phyloP scores from a whole-genome alignment of 2,329 filamentous ascomycete species.

The Sarocladium brachiariae region DNA sequence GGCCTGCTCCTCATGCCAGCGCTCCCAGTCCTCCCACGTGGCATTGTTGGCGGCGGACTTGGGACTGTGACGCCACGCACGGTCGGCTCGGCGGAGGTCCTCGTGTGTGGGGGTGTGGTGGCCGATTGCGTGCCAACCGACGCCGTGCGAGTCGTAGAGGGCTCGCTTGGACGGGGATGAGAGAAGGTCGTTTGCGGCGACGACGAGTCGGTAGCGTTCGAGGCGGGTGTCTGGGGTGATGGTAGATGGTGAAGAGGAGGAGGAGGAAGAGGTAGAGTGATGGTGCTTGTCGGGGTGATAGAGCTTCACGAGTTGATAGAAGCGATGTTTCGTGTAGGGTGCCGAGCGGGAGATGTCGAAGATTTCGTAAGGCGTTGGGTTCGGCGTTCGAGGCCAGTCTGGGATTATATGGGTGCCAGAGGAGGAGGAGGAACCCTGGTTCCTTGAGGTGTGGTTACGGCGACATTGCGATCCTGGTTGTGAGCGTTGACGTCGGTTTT shows the following conservation, averaged over 20 bases:
- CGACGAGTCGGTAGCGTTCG: slow-evolving; percentile 85
- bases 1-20: slow-evolving; percentile 53
- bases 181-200: slow-evolving; percentile 82
- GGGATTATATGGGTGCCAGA: background rate
- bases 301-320: slow-evolving; percentile 87
- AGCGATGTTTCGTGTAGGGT: slow-evolving; percentile 75
- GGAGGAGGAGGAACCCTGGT: too few species aligned
- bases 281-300: slow-evolving; percentile 78
- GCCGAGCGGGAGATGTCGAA: slow-evolving; percentile 53
- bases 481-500: too few species aligned
- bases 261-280: slow-evolving; percentile 23
- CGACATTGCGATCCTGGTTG: too few species aligned
- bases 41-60: slow-evolving; percentile 61
- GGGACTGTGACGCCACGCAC: slow-evolving; percentile 40
- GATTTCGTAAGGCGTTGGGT: slow-evolving; percentile 86
- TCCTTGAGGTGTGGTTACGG: too few species aligned
- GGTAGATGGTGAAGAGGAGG: slow-evolving; percentile 13
- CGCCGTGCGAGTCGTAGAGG: slow-evolving; percentile 74
- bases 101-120: slow-evolving; percentile 44
- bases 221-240: slow-evolving; percentile 55
- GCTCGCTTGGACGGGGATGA: slow-evolving; percentile 71
- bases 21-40: slow-evolving; percentile 98
- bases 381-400: slow-evolving; percentile 39
- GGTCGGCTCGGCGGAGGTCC: slow-evolving; percentile 31
- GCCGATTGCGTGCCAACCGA: slow-evolving; percentile 62